A percentile compares a stretch with the other conserved stretches of the same genome.
Evolutionary conservation across 805 yeast genomes (phyloP).

Genomic region (Millerozyma acaciae): DNA sequence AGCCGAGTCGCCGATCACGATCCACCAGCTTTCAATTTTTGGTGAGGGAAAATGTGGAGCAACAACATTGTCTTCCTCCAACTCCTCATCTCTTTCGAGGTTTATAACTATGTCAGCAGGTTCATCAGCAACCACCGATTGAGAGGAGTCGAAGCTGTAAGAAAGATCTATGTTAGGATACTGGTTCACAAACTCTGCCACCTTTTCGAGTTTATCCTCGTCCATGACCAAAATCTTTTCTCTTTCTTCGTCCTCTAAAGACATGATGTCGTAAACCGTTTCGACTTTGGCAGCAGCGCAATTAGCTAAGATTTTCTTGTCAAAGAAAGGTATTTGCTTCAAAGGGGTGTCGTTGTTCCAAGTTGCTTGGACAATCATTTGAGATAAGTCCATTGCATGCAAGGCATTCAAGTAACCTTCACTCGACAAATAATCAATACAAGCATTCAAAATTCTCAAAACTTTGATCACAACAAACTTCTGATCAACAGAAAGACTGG

Average conservation of each 20-base stretch:
- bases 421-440: slow-evolving; percentile 72
- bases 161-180: slow-evolving; percentile 81
- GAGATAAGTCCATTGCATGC: slow-evolving; percentile 80
- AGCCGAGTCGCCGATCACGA: slow-evolving; percentile 68
- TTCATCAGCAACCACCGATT: slow-evolving; percentile 45
- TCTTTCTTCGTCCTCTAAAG: slow-evolving; percentile 74
- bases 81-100: slow-evolving; percentile 72
- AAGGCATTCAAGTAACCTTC: slow-evolving; percentile 79
- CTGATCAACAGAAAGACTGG: slow-evolving; percentile 58
- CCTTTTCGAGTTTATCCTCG: slow-evolving; percentile 50
- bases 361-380: slow-evolving; percentile 81
- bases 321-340: slow-evolving; percentile 74
- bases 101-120: slow-evolving; percentile 45
- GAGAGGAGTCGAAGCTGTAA: slow-evolving; percentile 44
- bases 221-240: slow-evolving; percentile 55
- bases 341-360: slow-evolving; percentile 80
- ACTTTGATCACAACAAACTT: slow-evolving; percentile 46
- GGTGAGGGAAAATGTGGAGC: slow-evolving; percentile 56
- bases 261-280: slow-evolving; percentile 75
- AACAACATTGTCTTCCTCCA: slow-evolving; percentile 55
- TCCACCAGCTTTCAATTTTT: slow-evolving; percentile 81
- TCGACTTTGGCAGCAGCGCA: slow-evolving; percentile 56
- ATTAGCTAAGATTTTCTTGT: slow-evolving; percentile 45
- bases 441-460: slow-evolving; percentile 55
- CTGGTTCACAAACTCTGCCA: slow-evolving; percentile 84